Evolutionary conservation across 2,329 filamentous ascomycete genomes (phyloP).

Genomic region (Diaporthe capsici): DNA sequence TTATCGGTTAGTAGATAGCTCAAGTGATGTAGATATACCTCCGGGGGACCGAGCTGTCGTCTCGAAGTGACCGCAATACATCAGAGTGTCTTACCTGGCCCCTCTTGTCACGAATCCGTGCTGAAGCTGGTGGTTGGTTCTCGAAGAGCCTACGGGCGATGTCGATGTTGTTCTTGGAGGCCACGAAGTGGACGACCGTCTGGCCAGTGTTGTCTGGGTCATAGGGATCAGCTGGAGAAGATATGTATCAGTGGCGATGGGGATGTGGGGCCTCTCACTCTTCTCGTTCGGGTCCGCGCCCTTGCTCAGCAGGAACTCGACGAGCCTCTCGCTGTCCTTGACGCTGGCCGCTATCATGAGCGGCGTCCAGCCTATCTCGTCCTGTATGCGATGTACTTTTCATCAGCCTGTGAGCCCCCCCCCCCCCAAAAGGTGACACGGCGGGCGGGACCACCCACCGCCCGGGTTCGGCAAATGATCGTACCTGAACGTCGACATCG

Average conservation of each 20-base stretch:
- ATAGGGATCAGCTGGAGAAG: slow-evolving; percentile 41
- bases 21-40: background rate
- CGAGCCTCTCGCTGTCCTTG: slow-evolving; percentile 77
- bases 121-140: slow-evolving; percentile 77
- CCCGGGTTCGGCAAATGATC: background rate
- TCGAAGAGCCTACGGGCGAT: slow-evolving; percentile 83
- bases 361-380: slow-evolving; percentile 85
- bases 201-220: slow-evolving; percentile 74
- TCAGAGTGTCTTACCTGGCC: slow-evolving; percentile 62
- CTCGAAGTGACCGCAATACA: background rate
- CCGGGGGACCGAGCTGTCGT: background rate
- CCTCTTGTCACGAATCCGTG: slow-evolving; percentile 85
- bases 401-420: slow-evolving; percentile 4
- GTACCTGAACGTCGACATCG: slow-evolving; percentile 85
- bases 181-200: slow-evolving; percentile 92
- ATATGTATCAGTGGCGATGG: background rate
- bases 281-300: slow-evolving; percentile 81
- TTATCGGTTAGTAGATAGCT: background rate
- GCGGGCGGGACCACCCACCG: background rate
- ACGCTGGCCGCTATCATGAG: slow-evolving; percentile 87
- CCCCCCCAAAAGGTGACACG: background rate
- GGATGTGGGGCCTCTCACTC: slow-evolving; percentile 62
- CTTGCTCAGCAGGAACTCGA: slow-evolving; percentile 77
- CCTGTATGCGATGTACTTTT: slow-evolving; percentile 57
- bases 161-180: slow-evolving; percentile 90